Evolutionary conservation across 306 rosid genomes (phyloP).

Genomic region (Boehmeria nivea): DNA sequence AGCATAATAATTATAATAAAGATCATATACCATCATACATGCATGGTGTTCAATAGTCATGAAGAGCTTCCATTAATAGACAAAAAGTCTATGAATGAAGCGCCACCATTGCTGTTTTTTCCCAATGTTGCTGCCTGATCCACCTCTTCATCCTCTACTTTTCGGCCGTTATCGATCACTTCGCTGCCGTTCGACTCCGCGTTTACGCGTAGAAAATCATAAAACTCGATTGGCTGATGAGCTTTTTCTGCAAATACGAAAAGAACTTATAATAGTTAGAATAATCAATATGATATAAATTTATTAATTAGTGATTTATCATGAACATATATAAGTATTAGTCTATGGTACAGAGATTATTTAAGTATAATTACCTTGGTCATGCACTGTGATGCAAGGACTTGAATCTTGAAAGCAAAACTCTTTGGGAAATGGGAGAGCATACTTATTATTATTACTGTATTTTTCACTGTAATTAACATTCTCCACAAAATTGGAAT

Average conservation of each 20-base stretch:
- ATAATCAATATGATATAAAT: no score
- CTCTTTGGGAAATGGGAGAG: conserved; percentile 31
- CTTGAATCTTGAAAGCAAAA: conserved; percentile 20
- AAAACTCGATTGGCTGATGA: conserved; percentile 57
- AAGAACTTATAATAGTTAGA: no score
- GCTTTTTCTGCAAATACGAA: conserved; percentile 42
- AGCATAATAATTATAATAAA: not conserved
- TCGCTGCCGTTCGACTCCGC: conserved; percentile 70
- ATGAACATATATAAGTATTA: not conserved
- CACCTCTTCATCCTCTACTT: conserved; percentile 65
- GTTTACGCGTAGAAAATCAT: conserved; percentile 76
- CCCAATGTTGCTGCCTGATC: conserved; percentile 36
- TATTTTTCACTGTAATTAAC: conserved; percentile 8
- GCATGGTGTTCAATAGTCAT: not conserved
- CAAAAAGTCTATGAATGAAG: conserved; percentile 56
- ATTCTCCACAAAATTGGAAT: conserved; percentile 34
- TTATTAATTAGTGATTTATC: no score
- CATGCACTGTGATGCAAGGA: conserved; percentile 12
- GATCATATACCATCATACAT: not conserved
- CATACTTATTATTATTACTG: no score
- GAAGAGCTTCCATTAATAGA: conserved; percentile 31
- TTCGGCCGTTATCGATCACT: conserved; percentile 55
- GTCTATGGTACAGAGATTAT: not conserved
- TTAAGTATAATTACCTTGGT: conserved; percentile 9
- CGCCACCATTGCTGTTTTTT: conserved; percentile 20